Evolutionary conservation across 257 asterid species (phyloP).

Genomic region (Salvia rosmarinus): DNA sequence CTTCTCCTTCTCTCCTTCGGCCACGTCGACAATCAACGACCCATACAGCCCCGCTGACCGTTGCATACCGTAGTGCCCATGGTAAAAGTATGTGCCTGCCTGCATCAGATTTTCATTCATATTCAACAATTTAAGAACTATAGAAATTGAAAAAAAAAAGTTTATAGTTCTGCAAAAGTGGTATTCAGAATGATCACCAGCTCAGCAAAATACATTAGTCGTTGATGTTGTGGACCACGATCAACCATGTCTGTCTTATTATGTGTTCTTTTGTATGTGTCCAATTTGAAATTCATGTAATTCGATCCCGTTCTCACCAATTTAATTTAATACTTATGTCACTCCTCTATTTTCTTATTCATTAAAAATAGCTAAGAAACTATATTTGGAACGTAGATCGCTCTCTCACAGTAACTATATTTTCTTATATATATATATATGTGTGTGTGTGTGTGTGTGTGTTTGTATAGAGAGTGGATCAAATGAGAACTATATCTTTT

Average conservation of each 20-base stretch:
- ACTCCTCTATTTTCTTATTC: too few relatives aligned
- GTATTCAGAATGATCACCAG: background rate
- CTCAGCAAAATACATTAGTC: background rate
- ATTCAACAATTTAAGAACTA: background rate
- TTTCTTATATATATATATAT: too few relatives aligned
- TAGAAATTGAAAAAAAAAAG: too few relatives aligned
- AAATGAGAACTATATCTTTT: too few relatives aligned
- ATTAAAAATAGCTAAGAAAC: background rate
- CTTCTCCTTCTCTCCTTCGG: slow-evolving; percentile 58
- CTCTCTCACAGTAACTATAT: too few relatives aligned
- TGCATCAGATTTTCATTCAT: slow-evolving; percentile 24
- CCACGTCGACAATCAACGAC: slow-evolving; percentile 68
- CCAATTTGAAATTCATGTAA: too few relatives aligned
- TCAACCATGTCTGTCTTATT: background rate
- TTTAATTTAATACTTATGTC: too few relatives aligned
- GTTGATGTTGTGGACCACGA: slow-evolving; percentile 16
- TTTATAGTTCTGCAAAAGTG: background rate
- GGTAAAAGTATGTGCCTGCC: slow-evolving; percentile 94
- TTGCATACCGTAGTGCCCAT: slow-evolving; percentile 97
- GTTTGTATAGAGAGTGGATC: too few relatives aligned
- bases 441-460: too few relatives aligned
- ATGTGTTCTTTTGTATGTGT: background rate
- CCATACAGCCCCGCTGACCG: slow-evolving; percentile 87
- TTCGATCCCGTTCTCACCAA: too few relatives aligned
- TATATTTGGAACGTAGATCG: too few relatives aligned